Conservation (phyloP, 2,329 filamentous ascomycete species). For the Aaosphaeria pasadenensis region DNA sequence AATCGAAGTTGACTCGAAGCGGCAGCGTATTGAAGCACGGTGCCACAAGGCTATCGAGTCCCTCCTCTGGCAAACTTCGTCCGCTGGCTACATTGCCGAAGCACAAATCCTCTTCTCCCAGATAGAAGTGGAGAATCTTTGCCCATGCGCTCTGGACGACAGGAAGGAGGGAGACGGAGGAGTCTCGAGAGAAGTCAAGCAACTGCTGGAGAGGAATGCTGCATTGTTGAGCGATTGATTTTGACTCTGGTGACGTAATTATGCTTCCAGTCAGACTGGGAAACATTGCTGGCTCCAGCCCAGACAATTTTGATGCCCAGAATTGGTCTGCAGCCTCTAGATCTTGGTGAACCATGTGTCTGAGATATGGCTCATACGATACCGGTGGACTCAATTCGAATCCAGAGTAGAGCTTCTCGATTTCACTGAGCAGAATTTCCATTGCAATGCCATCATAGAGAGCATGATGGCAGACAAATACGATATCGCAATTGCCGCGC, state of each 20-base stretch:
- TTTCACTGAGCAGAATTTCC: conserved; percentile 63
- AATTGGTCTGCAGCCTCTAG: conserved; percentile 56
- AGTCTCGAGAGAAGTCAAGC: conserved; percentile 17
- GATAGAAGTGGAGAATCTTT: conserved; percentile 57
- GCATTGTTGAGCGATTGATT: not conserved
- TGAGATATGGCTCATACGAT: conserved; percentile 63
- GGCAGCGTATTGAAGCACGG: conserved; percentile 93
- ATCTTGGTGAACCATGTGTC: conserved; percentile 52
- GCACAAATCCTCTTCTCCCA: conserved; percentile 64
- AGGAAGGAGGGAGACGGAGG: conserved; percentile 53
- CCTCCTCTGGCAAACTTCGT: conserved; percentile 63
- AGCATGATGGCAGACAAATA: conserved; percentile 70
- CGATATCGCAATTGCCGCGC: conserved; percentile 21
- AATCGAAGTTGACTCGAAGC: conserved; percentile 56
- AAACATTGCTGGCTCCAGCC: conserved; percentile 47
- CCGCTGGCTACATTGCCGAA: conserved; percentile 87
- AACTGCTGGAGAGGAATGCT: conserved; percentile 16
- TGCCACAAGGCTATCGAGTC: conserved; percentile 71
- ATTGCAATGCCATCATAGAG: conserved; percentile 85
- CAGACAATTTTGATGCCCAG: conserved; percentile 60
- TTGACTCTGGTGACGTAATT: not conserved
- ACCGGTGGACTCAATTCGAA: conserved; percentile 48
- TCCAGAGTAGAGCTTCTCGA: conserved; percentile 58
- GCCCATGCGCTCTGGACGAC: conserved; percentile 73
- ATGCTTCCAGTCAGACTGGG: conserved; percentile 23